Base-by-base conservation (phyloP, 768 basidiomycete species). In the Austroboletus eburneus region DNA sequence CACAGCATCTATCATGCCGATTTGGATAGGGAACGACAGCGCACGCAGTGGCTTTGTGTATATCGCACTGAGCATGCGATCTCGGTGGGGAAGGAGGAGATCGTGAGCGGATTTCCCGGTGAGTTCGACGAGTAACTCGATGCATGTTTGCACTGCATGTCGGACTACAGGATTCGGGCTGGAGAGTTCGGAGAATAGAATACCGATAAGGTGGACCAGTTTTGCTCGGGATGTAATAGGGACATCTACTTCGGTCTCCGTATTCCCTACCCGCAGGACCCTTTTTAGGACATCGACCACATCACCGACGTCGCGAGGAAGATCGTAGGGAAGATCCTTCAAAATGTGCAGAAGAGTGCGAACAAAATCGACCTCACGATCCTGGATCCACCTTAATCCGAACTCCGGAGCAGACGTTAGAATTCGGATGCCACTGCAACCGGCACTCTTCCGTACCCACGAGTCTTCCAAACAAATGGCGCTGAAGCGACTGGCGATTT, bases 21-120 rank as follows among this genome's bases (percentile, higher is more conserved):
- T 96, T 65, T 98, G 96, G 58, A 91, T 91, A 14, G 86, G 77
- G 63, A 97, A 94, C 2, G 93, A 93, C 21, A 99, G 76, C 0
- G 96, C 96, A 43, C 96, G 78, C 17, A 99, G 77, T 12, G 96
- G 96, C 61, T 98, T 97, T n/a, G 88, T 90, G 70, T 87, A 98
- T 54, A 99, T 93, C 2, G 86, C 80, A 16, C 81, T 79, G 32
- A 98, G 74, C 70, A 98, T 84, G 24, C 91, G 83, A 52, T 93
- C 91, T 39, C 91, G 85, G 57, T 93, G 86, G 14, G 80, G 87
- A 63, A 78, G 70, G 39, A 99, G 72, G n/a, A 98, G 72, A 36
- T 93, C 91, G 35, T 80, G 74, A 21, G 87, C 76, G 1, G 87
- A 75, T 52, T 79, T 80, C 12, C 79, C 79, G 44, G 80, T 86